Base-by-base conservation (phyloP, 805 yeast species). In the Yarrowia sp. region DNA sequence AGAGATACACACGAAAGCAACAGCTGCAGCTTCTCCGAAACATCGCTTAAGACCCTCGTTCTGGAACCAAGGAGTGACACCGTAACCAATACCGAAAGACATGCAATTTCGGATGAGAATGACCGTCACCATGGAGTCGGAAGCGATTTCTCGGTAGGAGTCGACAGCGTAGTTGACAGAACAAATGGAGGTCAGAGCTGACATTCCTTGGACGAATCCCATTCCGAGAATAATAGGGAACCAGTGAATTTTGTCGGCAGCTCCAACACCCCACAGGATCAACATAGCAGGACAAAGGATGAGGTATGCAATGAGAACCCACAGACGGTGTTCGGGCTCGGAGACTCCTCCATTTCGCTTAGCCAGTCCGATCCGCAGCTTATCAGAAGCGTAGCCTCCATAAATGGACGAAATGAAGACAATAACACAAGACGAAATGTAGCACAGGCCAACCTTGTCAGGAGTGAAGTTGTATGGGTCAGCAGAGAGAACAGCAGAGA, bases 191-290 rank as follows among this genome's bases (percentile, higher is more conserved):
- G 65, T 80, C 76, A 65, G 79, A 70, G 71, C 82, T 77, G 40
- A 79, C 71, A 10, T 84, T 83, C 38, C 38, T 28, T 28, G 81
- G 62, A 81, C 71, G 17, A 80, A 68, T 5, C 85, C 85, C 68
- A 81, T 73, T 3, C 83, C 84, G 62, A 75, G 71, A 40, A 79
- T 78, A n/a, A 78, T 71, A 16, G 81, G 78, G 66, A 81, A 74
- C 85, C 85, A 82, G 59, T 81, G 81, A 8, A 77, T 72, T 14
- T 74, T 78, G 58, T 80, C 77, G 46, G 78, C 76, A 0, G 84
- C 83, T 28, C 84, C 85, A 49, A 82, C 79, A 61, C 85, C 85
- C 80, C 83, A 83, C 6, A 83, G 76, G 64, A 82, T 77, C 32
- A 80, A 70, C 3, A 83, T 78, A 0, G 78, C 74, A 4, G 81